Evolutionary conservation across 768 basidiomycete genomes (phyloP).

Genomic region (Dacryopinax primogenitus): DNA sequence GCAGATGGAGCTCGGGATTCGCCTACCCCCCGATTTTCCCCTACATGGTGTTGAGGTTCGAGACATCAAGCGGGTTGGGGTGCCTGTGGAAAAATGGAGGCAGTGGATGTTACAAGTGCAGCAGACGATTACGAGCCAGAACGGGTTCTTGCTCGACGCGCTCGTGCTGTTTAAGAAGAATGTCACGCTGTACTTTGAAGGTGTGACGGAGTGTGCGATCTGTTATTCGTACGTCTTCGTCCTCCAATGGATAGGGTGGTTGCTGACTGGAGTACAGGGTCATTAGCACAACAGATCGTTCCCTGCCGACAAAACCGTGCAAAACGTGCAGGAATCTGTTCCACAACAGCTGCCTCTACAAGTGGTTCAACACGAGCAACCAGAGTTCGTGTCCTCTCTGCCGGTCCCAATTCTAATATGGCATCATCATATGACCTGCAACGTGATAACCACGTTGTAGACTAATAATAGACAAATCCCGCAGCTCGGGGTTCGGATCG

Average conservation of each 20-base stretch:
- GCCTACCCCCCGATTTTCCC: conserved; percentile 84
- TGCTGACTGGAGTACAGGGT: conserved; percentile 40
- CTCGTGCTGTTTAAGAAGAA: conserved; percentile 87
- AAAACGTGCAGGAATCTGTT: conserved; percentile 90
- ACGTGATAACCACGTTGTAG: neutral
- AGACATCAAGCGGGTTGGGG: conserved; percentile 72
- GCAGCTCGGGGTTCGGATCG: too few relatives aligned
- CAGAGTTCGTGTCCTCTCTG: neutral
- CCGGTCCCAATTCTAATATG: conserved; percentile 11
- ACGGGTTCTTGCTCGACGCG: conserved; percentile 80
- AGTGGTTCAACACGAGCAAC: conserved; percentile 31
- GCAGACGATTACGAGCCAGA: conserved; percentile 80
- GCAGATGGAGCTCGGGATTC: conserved; percentile 72
- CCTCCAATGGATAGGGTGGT: neutral
- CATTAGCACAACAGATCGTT: conserved; percentile 79
- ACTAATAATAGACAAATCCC: neutral
- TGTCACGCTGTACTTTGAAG: conserved; percentile 83
- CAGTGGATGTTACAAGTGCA: conserved; percentile 89
- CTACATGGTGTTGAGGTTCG: conserved; percentile 76
- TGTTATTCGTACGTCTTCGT: conserved; percentile 64
- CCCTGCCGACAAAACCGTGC: conserved; percentile 80
- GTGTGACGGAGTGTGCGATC: conserved; percentile 91
- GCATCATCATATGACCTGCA: conserved; percentile 9
- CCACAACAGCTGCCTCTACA: conserved; percentile 84
- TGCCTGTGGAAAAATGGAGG: conserved; percentile 80